A percentile compares a stretch with the other conserved stretches of the same genome.
Evolutionary conservation across 2,329 filamentous ascomycete genomes (phyloP).

Genomic region (Keithomyces neogunnii): DNA sequence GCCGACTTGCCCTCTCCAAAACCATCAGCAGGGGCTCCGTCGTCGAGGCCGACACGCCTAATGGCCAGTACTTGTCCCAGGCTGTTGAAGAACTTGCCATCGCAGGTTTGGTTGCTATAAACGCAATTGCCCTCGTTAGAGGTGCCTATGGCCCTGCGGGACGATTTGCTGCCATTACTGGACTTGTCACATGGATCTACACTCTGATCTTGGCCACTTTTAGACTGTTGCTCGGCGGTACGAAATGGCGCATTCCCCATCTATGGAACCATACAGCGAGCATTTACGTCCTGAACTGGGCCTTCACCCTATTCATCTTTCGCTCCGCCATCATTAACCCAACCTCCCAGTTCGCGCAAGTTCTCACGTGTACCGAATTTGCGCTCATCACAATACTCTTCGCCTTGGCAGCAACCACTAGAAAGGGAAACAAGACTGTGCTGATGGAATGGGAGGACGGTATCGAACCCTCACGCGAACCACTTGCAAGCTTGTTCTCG

Average conservation of each 20-base stretch:
- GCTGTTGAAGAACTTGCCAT: conserved; percentile 69
- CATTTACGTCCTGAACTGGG: conserved; percentile 77
- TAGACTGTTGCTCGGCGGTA: conserved; percentile 59
- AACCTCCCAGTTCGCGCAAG: conserved; percentile 50
- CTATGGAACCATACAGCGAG: conserved; percentile 90
- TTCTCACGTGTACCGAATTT: conserved; percentile 67
- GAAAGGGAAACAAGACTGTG: conserved; percentile 87
- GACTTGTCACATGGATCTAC: conserved; percentile 73
- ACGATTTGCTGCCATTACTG: conserved; percentile 52
- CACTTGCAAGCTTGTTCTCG: conserved; percentile 80
- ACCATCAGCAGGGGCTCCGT: conserved; percentile 54
- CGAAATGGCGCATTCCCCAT: conserved; percentile 57
- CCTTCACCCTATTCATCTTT: conserved; percentile 68
- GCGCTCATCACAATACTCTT: conserved; percentile 65
- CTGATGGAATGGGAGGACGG: conserved; percentile 82
- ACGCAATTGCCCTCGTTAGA: conserved; percentile 54
- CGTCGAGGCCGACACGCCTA: conserved; percentile 67
- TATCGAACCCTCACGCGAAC: conserved; percentile 79
- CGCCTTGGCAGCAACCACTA: conserved; percentile 67
- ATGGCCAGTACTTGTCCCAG: conserved; percentile 62
- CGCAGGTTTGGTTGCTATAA: conserved; percentile 60
- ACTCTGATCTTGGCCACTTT: conserved; percentile 64
- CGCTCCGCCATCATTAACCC: conserved; percentile 79
- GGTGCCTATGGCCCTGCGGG: conserved; percentile 50
- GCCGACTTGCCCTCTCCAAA: conserved; percentile 49